phyloP scores from a whole-genome alignment of 2,329 filamentous ascomycete species.

The Purpureocillium lavendulum region DNA sequence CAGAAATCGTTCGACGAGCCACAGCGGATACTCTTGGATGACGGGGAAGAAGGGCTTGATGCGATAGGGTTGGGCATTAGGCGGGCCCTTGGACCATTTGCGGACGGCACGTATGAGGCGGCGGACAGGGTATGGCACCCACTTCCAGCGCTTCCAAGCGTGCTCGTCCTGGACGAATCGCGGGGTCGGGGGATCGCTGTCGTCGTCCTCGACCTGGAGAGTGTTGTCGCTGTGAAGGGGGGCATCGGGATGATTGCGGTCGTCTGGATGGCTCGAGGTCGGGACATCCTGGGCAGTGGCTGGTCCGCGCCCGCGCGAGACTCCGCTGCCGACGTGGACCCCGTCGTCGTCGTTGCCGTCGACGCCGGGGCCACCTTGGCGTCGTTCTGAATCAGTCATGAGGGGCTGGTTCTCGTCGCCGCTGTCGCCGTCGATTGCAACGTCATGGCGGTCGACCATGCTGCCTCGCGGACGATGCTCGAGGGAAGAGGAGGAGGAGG shows the following conservation, averaged over 20 bases:
- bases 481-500: no score
- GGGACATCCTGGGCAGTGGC: slow-evolving; percentile 10
- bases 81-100: slow-evolving; percentile 48
- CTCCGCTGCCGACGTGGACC: background rate
- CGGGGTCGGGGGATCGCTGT: slow-evolving; percentile 38
- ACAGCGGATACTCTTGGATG: slow-evolving; percentile 59
- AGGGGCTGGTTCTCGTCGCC: slow-evolving; percentile 29
- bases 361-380: slow-evolving; percentile 17
- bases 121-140: slow-evolving; percentile 49
- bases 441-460: slow-evolving; percentile 21
- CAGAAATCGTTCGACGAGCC: slow-evolving; percentile 53
- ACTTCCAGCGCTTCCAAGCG: slow-evolving; percentile 40
- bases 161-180: slow-evolving; percentile 51
- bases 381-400: slow-evolving; percentile 25
- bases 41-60: slow-evolving; percentile 55
- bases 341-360: slow-evolving; percentile 8
- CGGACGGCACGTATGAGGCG: slow-evolving; percentile 31
- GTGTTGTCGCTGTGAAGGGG: slow-evolving; percentile 25
- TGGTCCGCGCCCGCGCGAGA: slow-evolving; percentile 6
- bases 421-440: slow-evolving; percentile 12
- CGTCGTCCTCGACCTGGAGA: slow-evolving; percentile 38
- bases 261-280: no score
- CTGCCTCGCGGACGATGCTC: background rate
- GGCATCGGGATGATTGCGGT: slow-evolving; percentile 27
- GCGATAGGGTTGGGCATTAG: slow-evolving; percentile 34